Base-by-base conservation (phyloP, 495 filamentous ascomycete genomes). In the Penicillium robsamsonii region DNA sequence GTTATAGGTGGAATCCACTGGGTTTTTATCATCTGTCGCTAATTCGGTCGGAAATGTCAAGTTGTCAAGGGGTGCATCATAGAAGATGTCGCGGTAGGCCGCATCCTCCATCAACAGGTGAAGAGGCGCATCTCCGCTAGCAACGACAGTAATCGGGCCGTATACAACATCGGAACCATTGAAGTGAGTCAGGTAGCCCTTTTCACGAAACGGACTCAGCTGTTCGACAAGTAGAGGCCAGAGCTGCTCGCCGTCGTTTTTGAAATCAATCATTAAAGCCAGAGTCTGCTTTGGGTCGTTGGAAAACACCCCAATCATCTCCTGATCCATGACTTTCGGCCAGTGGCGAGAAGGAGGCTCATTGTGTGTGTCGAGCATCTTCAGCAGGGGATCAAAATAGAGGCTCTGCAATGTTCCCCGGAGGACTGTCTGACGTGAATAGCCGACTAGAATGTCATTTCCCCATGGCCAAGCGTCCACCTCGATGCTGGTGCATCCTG, bases 391-490 rank as follows among this genome's bases (percentile, higher is more conserved):
- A 42, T 86, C 73, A 45, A 90, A 68, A 68, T 91, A 92, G 5
- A 90, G 76, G 10, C 68, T 74, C 44, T 75, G 64, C 49, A 92
- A 79, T 4, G 47, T 49, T 2, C 43, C 55, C 12, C n/a, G 7
- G 2, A 46, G 6, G 13, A 64, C 33, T 12, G 55, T 58, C 6
- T 24, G 6, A 10, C 6, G 22, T 1, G 47, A 49, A 44, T 61
- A 55, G 0, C 85, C 87, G 35, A 91, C 81, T 30, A 81, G 74
- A 17, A 88, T 68, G 24, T 76, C 65, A 24, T 65, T 44, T 3
- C 63, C 53, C 17, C 79, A 77, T 3, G 86, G 77, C 87, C 87
- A 93, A 8, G 92, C 79, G 60, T 92, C 88, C 5, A 84, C 87
- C 69, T 90, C 89, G 17, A 88, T 77, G 13, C 89, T 85, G n/a